Evolutionary conservation across 2,329 filamentous ascomycete genomes (phyloP).

Genomic region (Sclerotiophoma versabilis): DNA sequence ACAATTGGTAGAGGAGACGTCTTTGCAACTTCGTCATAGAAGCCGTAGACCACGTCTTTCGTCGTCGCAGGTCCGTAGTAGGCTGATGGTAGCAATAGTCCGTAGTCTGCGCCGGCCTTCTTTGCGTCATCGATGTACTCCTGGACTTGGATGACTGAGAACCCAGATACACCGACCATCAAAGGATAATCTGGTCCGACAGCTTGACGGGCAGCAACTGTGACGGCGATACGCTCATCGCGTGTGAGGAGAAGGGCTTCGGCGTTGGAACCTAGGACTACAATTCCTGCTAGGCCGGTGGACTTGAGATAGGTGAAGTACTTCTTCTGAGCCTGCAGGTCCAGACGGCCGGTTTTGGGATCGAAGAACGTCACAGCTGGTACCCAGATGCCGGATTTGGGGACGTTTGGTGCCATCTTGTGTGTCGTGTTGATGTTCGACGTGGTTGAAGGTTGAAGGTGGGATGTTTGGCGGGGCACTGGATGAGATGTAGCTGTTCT

Average conservation of each 20-base stretch:
- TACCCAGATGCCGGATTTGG: conserved; percentile 39
- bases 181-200: conserved; percentile 53
- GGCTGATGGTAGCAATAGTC: conserved; percentile 53
- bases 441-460: not conserved
- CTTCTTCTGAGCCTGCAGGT: conserved; percentile 51
- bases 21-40: conserved; percentile 61
- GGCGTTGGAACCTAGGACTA: conserved; percentile 57
- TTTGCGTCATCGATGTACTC: conserved; percentile 54
- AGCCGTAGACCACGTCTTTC: conserved; percentile 50
- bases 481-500: not conserved
- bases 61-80: conserved; percentile 56
- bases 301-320: conserved; percentile 55
- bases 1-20: conserved; percentile 68
- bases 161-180: conserved; percentile 54
- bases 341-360: conserved; percentile 49
- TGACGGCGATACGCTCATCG: conserved; percentile 51
- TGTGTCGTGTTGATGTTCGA: not conserved
- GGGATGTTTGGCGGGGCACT: conserved; percentile 12
- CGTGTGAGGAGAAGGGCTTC: conserved; percentile 57
- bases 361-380: conserved; percentile 58
- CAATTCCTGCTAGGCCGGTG: conserved; percentile 54
- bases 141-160: conserved; percentile 53
- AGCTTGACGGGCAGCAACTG: conserved; percentile 51
- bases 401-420: conserved; percentile 15
- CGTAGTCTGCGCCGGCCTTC: conserved; percentile 53